Conservation (phyloP, 306 rosid genomes). For the Sophora flavescens region DNA sequence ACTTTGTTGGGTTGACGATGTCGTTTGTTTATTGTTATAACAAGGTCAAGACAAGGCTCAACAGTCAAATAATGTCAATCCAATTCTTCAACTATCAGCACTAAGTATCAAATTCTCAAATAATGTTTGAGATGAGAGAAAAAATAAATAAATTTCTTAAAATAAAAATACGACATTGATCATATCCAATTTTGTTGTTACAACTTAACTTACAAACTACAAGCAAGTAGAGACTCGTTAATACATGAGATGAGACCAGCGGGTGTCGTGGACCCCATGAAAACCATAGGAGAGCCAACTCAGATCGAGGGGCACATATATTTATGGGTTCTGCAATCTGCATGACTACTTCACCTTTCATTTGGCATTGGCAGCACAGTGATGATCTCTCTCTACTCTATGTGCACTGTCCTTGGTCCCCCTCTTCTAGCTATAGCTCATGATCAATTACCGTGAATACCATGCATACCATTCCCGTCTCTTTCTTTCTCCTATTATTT, state of each 20-base stretch:
- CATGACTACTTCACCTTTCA: conserved; percentile 42
- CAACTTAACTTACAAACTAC: too few relatives aligned
- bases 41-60: conserved; percentile 6
- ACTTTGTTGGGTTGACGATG: conserved; percentile 25
- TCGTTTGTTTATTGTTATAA: conserved; percentile 11
- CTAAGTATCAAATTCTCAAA: background rate
- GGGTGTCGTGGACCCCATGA: conserved; percentile 50
- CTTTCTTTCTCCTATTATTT: conserved; percentile 31
- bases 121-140: too few relatives aligned
- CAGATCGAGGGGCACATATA: conserved; percentile 50
- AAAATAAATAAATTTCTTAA: too few relatives aligned
- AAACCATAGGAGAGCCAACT: conserved; percentile 55
- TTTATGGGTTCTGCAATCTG: conserved; percentile 48
- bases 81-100: conserved; percentile 19
- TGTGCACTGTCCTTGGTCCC: conserved; percentile 58
- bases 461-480: background rate
- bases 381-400: conserved; percentile 34
- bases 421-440: conserved; percentile 28
- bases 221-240: too few relatives aligned
- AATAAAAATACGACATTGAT: too few relatives aligned
- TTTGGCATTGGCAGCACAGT: conserved; percentile 55
- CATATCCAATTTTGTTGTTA: too few relatives aligned
- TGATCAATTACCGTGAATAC: background rate
- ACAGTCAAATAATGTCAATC: background rate
- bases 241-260: too few relatives aligned